Evolutionary conservation across 805 yeast genomes (phyloP), one percentile per base, ranked within the genome.

Genomic region (Starmerella tilneyi): DNA sequence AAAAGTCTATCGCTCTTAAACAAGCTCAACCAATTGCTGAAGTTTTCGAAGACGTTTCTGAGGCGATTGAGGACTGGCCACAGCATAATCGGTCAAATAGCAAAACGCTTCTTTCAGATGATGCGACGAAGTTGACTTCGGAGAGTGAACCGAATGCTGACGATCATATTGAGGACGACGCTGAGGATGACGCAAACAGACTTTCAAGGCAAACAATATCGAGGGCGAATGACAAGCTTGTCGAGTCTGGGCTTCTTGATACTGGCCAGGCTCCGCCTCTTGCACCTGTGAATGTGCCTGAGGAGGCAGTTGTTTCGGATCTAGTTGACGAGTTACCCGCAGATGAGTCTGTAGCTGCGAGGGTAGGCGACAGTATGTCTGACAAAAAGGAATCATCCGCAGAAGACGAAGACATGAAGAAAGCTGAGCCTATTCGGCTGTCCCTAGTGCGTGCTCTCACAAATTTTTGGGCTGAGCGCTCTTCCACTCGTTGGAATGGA

Each of bases 391-490:
- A 37, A 5, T 9, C 15, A 16, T 21, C 32, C 8, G n/a, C 12
- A 26, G 49, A 45, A 26, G 52, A 45, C 15, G 53, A 47, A 5
- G 41, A 36, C 15, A 16, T 17, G 20, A 50, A 37, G 17, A 41
- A 39, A 16, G 41, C 52, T 1, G 47, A 46, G 43, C 49, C 53
- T 5, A 38, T 41, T 3, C 41, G 45, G 27, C 36, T 43, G 11
- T 80, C 96, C 0, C 63, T 92, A 28, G 74, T 92, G 66, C 84
- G 83, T 56, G 78, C 94, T 0, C 67, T 94, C 45, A 76, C 94
- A 0, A 84, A 79, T 56, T 92, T 92, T 63, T 92, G 97, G 97
- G 96, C 96, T 1, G 97, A 92, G 63, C 69, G 98, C 56, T 84
- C 97, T 1, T 92, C 96, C 0, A 81, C 94, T 1, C 71, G 92